phyloP scores from a whole-genome alignment of 2,329 filamentous ascomycete genomes.

The Aphanocladium album region DNA sequence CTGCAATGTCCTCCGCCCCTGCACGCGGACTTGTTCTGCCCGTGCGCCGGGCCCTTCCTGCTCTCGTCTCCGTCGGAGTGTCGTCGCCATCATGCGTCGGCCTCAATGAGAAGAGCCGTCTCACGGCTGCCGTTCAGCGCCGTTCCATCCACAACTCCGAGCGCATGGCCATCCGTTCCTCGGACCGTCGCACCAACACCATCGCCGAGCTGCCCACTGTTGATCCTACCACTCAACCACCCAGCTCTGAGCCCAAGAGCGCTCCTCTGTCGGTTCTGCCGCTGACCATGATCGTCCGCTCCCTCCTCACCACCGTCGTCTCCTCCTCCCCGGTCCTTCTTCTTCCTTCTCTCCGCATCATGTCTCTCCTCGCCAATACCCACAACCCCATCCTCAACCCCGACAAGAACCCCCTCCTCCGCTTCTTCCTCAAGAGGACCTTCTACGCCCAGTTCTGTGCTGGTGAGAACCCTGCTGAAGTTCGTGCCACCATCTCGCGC shows the following conservation, averaged over 20 bases:
- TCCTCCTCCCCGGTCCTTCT: slow-evolving; percentile 68
- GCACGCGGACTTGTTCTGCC: slow-evolving; percentile 20
- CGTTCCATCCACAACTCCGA: slow-evolving; percentile 34
- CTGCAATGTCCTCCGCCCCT: slow-evolving; percentile 22
- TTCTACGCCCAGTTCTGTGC: slow-evolving; percentile 92
- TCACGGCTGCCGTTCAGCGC: slow-evolving; percentile 15
- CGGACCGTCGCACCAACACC: slow-evolving; percentile 32
- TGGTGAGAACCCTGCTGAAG: slow-evolving; percentile 67
- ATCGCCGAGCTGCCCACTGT: slow-evolving; percentile 25
- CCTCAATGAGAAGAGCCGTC: slow-evolving; percentile 10
- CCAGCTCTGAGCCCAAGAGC: slow-evolving; percentile 23
- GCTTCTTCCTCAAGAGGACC: slow-evolving; percentile 68
- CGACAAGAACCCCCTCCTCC: slow-evolving; percentile 68
- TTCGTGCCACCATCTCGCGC: slow-evolving; percentile 56
- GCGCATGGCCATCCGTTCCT: slow-evolving; percentile 30
- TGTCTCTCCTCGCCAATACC: slow-evolving; percentile 66
- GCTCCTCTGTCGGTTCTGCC: slow-evolving; percentile 63
- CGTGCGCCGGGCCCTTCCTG: slow-evolving; percentile 14
- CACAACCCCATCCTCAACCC: slow-evolving; percentile 63
- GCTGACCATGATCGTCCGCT: slow-evolving; percentile 61
- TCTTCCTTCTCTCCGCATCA: slow-evolving; percentile 61
- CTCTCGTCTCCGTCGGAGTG: slow-evolving; percentile 9
- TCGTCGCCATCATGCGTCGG: slow-evolving; percentile 15
- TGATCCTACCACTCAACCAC: slow-evolving; percentile 26
- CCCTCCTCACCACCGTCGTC: slow-evolving; percentile 62